These are phyloP conservation scores for Myriosclerotinia duriaeana DNA, from an alignment of 2,329 filamentous ascomycete genomes.

Conservation along the genomic window DNA sequence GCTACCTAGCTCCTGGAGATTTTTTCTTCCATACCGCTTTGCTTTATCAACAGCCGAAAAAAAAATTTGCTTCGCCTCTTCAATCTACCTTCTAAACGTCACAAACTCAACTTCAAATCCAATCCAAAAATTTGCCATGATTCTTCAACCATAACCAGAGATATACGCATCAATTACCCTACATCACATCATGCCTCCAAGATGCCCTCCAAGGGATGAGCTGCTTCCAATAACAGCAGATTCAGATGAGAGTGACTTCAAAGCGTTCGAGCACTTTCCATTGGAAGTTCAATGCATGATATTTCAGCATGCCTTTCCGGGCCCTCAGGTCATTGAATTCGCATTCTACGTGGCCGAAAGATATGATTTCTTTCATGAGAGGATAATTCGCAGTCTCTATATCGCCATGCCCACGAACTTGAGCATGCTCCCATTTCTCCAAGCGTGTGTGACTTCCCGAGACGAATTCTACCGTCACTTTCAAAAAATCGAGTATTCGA, in stretches of 20 bases:
- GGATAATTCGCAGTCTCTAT: background rate
- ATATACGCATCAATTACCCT: background rate
- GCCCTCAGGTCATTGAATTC: background rate
- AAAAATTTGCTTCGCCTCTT: accelerated
- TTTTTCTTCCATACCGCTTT: background rate
- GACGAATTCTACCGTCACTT: background rate
- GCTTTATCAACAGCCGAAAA: background rate
- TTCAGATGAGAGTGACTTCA: background rate
- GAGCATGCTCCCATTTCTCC: background rate
- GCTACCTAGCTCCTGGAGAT: no score
- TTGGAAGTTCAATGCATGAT: background rate
- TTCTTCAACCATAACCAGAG: background rate
- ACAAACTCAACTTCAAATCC: background rate
- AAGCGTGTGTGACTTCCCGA: background rate
- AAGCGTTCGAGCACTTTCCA: background rate
- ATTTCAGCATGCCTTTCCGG: background rate
- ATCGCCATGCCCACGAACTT: background rate
- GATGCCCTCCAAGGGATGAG: background rate
- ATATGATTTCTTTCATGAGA: background rate
- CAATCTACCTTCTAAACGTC: background rate
- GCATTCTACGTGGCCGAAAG: background rate
- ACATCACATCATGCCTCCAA: background rate
- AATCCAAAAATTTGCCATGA: no score
- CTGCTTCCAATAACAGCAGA: background rate
- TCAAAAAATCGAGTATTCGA: background rate